Evolutionary conservation across 495 filamentous ascomycete species (phyloP).

Genomic region (Penicillium goetzii): DNA sequence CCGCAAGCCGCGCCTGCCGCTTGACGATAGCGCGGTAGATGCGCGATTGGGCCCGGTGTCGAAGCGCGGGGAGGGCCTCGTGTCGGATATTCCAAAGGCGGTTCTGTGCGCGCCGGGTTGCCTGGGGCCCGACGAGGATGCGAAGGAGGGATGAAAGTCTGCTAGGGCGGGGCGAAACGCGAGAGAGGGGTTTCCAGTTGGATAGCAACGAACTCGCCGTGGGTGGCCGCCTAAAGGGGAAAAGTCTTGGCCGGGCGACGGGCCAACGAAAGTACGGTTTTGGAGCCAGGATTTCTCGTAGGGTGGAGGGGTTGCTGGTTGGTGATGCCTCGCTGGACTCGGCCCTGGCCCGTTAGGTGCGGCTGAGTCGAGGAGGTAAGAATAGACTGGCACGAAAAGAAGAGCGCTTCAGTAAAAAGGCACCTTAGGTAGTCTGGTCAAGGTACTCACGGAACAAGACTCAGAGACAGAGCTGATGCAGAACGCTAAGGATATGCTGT

Average conservation of each 20-base stretch:
- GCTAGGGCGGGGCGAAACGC: conserved; percentile 25
- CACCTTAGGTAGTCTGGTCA: no score
- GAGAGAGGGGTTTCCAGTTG: conserved; percentile 20
- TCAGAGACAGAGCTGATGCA: not conserved
- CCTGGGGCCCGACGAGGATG: conserved; percentile 60
- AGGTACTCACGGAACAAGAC: not conserved
- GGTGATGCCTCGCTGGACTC: conserved; percentile 9
- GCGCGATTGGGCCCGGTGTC: conserved; percentile 68
- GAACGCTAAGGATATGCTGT: conserved; percentile 9
- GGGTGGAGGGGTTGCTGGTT: not conserved
- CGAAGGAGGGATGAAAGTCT: conserved; percentile 37
- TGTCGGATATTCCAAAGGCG: conserved; percentile 68
- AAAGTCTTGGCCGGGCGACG: conserved; percentile 26
- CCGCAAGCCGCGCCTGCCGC: conserved; percentile 57
- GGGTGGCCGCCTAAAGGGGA: conserved; percentile 28
- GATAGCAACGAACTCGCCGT: conserved; percentile 21
- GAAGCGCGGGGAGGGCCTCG: conserved; percentile 72
- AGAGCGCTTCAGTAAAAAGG: not conserved
- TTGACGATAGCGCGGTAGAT: conserved; percentile 74
- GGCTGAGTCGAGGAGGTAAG: conserved; percentile 1
- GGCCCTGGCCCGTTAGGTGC: not conserved
- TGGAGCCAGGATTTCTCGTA: conserved; percentile 44
- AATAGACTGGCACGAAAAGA: not conserved
- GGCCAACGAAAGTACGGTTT: conserved; percentile 41
- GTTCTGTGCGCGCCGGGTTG: conserved; percentile 61